A percentile compares a stretch with the other conserved stretches of the same genome.
Conservation (phyloP, 2,329 filamentous ascomycete genomes). For the Trichoderma hamatum region DNA sequence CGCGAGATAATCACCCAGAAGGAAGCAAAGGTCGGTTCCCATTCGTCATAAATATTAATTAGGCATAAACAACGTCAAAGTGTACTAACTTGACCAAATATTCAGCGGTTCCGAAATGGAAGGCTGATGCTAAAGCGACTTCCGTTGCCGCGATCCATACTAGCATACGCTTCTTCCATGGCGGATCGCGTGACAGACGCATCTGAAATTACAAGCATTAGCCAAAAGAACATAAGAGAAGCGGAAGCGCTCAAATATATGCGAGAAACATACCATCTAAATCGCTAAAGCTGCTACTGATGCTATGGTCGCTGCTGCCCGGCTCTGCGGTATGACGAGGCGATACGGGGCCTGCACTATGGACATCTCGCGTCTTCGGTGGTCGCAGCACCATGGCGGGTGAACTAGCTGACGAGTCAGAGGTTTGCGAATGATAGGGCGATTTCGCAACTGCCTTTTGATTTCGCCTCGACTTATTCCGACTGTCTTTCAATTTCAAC, state of each 20-base stretch:
- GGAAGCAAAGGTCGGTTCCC: neutral
- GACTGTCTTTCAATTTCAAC: slow-evolving; percentile 49
- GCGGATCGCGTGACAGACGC: slow-evolving; percentile 80
- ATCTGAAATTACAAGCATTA: slow-evolving; percentile 52
- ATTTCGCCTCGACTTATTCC: slow-evolving; percentile 39
- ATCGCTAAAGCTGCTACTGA: slow-evolving; percentile 86
- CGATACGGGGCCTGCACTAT: slow-evolving; percentile 52
- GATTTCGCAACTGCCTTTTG: slow-evolving; percentile 39
- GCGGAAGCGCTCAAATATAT: neutral
- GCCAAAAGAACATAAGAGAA: neutral
- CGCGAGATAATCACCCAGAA: neutral
- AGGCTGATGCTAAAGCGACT: slow-evolving; percentile 69
- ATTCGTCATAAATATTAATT: neutral
- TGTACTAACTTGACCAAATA: slow-evolving; percentile 41
- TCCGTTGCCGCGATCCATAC: slow-evolving; percentile 43
- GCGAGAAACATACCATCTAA: slow-evolving; percentile 63
- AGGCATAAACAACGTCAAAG: neutral
- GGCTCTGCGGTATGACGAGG: slow-evolving; percentile 62
- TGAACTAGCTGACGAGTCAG: slow-evolving; percentile 65
- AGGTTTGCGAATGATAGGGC: slow-evolving; percentile 56
- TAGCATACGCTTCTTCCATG: slow-evolving; percentile 75
- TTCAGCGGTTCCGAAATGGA: slow-evolving; percentile 65
- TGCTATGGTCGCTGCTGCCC: slow-evolving; percentile 73
- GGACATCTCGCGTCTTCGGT: slow-evolving; percentile 39
- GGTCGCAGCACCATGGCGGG: slow-evolving; percentile 44